Evolutionary conservation across 2,329 filamentous ascomycete species (phyloP), one percentile per base, ranked within the genome.

Genomic region (Colletotrichum sp.): DNA sequence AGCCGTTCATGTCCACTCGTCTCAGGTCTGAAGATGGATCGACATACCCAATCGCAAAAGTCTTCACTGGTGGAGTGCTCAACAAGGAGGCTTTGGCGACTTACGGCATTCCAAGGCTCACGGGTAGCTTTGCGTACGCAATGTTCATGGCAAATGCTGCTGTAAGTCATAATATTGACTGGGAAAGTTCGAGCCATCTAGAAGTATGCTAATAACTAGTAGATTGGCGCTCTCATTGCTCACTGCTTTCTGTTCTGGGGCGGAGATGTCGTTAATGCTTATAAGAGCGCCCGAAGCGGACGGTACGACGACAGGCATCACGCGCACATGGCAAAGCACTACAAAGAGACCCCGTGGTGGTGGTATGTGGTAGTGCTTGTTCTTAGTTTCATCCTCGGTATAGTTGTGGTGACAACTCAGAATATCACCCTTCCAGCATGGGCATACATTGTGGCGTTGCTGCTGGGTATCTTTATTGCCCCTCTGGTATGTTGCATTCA

Each of bases 121-220:
- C 86, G 0, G 89, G 88, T 2, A 85, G 81, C 1, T 91, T 91
- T 77, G 89, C 89, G 0, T 90, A 87, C 60, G 82, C 86, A 3
- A 85, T 91, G 84, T 87, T 92, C 76, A 91, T 91, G 84, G 88
- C 89, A 3, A 91, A 91, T 80, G 88, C 88, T 76, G 89, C 90
- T 36, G 88, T 89, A 82, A 81, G 88, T 85, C 59, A 15, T 24
- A 15, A 3, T 2, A 2, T 8, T n/a, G 8, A 3, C 32, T 3
- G 66, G 22, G 2, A 18, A 22, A 30, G 3, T 6, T 10, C 6
- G 1, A n/a, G 3, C 3, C 15, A 24, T 32, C 15, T 6, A 44
- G 8, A 16, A 3, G 13, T 71, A n/a, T 75, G 66, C 71, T 80
- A 12, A 80, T 6, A 4, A 3, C 2, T 28, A 39, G n/a, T 74